A percentile compares a stretch with the other conserved stretches of the same genome.
phyloP scores from a whole-genome alignment of 768 basidiomycete genomes.

The Amanita molliuscula region DNA sequence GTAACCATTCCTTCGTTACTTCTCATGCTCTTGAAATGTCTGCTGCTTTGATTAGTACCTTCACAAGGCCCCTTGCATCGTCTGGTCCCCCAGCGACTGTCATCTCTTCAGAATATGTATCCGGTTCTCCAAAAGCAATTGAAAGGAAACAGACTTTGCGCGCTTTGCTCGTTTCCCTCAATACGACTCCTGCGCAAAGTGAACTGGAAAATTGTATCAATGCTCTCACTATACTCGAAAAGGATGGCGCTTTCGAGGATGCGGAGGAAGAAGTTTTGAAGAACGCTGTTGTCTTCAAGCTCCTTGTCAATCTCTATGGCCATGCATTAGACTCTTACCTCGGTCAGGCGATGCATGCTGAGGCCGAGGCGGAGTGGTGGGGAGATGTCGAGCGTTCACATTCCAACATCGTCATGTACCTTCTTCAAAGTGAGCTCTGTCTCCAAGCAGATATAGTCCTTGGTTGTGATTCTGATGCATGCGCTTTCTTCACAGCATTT shows the following conservation, averaged over 20 bases:
- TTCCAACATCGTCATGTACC: slow-evolving; percentile 45
- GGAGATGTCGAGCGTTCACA: slow-evolving; percentile 53
- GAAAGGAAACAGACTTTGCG: slow-evolving; percentile 1
- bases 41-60: slow-evolving; percentile 1
- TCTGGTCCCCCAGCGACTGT: not conserved
- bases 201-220: not conserved
- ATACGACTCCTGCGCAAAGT: not conserved
- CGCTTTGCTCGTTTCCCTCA: not conserved
- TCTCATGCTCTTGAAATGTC: slow-evolving; percentile 1
- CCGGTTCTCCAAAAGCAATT: not conserved
- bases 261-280: slow-evolving; percentile 28
- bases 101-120: not conserved
- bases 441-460: not conserved
- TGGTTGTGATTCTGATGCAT: slow-evolving; percentile 4
- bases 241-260: slow-evolving; percentile 9
- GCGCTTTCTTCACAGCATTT: slow-evolving; percentile 23
- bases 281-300: slow-evolving; percentile 34
- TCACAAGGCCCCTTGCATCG: slow-evolving; percentile 1
- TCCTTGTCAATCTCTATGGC: slow-evolving; percentile 51
- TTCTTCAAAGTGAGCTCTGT: slow-evolving; percentile 63
- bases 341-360: slow-evolving; percentile 56
- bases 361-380: slow-evolving; percentile 85
- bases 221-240: not conserved
- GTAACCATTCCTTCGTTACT: not conserved
- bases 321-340: slow-evolving; percentile 57